Evolutionary conservation across 306 rosid species (phyloP), one percentile per base, ranked within the genome.

Genomic region (Arachis hypogaea): DNA sequence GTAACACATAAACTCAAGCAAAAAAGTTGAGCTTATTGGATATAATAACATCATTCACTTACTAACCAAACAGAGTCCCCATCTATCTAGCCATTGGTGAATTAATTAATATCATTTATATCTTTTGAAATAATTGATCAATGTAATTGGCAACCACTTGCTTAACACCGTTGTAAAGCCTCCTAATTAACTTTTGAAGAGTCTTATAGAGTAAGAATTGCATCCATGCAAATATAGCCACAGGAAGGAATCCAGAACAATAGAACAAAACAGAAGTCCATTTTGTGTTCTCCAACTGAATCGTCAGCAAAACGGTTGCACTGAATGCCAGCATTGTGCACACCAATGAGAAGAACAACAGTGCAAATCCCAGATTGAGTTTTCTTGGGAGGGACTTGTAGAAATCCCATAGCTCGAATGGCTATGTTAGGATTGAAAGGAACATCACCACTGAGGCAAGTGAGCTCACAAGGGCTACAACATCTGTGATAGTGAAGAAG

Each of bases 401-500:
- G 38, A 72, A 72, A 46, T 72, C 76, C 76, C 76, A 72, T 47
- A 72, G 8, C 47, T 72, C 76, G 59, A 72, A 72, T 1, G 68
- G 58, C 5, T 68, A 71, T 3, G 76, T 71, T 1, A 71, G 47
- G 76, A 71, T 71, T 0, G 76, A 71, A 9, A 71, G 76, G 16
- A 71, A 71, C 76, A 46, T 71, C 59, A 71, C 68, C 11, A 71
- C 76, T 0, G 76, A 71, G 9, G 59, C 76, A 14, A 71, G 7
- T 9, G 76, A 71, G 11, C 76, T 45, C 7, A 42, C 59, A 1
- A 71, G 76, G 5, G 76, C 75, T 45, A 71, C 33, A 28, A 71
- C 66, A 45, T 71, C 75, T 0, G 40, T 29, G 16, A 59, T 4
- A 7, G 75, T 71, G 29, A 58, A 71, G 18, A 71, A 28, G 9